Evolutionary conservation across 345 rosid species (phyloP).

Genomic region (Draba incana): DNA sequence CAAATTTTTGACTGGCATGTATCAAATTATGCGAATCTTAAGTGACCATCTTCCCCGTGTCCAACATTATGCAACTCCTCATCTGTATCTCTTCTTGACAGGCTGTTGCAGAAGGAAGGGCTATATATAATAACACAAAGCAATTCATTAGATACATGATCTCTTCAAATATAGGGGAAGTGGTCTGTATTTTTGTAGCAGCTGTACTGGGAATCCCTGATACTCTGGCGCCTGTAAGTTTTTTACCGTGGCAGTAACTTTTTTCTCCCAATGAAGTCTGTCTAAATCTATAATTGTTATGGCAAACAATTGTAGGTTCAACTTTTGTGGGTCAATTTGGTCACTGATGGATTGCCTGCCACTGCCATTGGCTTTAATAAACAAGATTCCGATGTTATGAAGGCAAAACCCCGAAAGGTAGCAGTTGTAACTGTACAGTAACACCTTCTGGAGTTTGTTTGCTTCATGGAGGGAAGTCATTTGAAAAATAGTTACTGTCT

Average conservation of each 20-base stretch:
- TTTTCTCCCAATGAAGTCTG: background rate
- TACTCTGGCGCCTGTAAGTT: conserved; percentile 97
- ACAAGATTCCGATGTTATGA: conserved; percentile 98
- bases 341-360: conserved; percentile 99
- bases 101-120: conserved; percentile 99
- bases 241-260: conserved; percentile 23
- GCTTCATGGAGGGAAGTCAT: conserved; percentile 9
- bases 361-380: conserved; percentile 98
- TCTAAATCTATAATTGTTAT: conserved; percentile 11
- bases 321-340: conserved; percentile 98
- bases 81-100: conserved; percentile 44
- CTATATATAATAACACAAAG: conserved; percentile 97
- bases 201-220: conserved; percentile 99
- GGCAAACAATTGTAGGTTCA: conserved; percentile 69
- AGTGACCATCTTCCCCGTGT: conserved; percentile 9
- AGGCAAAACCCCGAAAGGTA: conserved; percentile 98
- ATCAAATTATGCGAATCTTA: conserved; percentile 13
- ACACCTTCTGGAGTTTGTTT: conserved; percentile 8
- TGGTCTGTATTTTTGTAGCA: conserved; percentile 98
- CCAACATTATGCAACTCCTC: conserved; percentile 26
- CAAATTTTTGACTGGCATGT: conserved; percentile 6
- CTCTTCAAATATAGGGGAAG: conserved; percentile 99
- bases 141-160: conserved; percentile 99
- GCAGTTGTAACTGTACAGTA: conserved; percentile 12
- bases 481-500: background rate